Base-by-base conservation (phyloP, 768 basidiomycete genomes). In the Tephrocybe sp. region DNA sequence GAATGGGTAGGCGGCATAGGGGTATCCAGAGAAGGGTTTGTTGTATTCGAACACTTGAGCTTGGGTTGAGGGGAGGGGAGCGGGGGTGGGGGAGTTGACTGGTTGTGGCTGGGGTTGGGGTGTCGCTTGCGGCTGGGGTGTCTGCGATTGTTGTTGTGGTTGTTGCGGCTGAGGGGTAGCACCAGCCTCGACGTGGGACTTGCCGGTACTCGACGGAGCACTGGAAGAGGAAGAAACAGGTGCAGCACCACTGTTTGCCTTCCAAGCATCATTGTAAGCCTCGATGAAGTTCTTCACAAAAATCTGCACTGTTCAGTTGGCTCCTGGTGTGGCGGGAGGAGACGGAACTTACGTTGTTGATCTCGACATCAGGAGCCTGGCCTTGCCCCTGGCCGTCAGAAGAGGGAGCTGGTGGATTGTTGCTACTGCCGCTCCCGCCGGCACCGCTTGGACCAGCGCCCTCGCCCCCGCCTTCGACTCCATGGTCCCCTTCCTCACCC, bases 211-310 rank as follows among this genome's bases (percentile, higher is more conserved):
- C 39, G 52, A 28, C 26, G 18, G 5, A 41, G 49, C n/a, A 51
- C 37, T 43, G 37, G 53, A 46, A 22, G 44, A 16, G 32, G 47
- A 41, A 49, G 68, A 72, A 6, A 68, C 56, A 9, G 42, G 34
- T 2, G 40, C 44, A 8, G 42, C 62, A 13, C 74, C 79, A 18
- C 73, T 75, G 55, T 81, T 81, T 13, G 81, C 80, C 45, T 77
- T 79, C 84, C 84, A 87, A 2, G 82, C 82, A 32, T 81, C 76
- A 36, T 76, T 74, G 47, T 78, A 86, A 32, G 79, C 78, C 44
- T 82, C 76, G 5, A 74, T 61, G 25, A 75, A 69, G n/a, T 66
- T 69, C 74, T 76, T 60, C 27, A 62, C 47, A 53, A 56, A 59
- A 51, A 49, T 47, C 59, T 60, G 35, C 8, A 48, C 15, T 35